Conservation (phyloP, 1,284 basidiomycete genomes). For the Malassezia dermatis region DNA sequence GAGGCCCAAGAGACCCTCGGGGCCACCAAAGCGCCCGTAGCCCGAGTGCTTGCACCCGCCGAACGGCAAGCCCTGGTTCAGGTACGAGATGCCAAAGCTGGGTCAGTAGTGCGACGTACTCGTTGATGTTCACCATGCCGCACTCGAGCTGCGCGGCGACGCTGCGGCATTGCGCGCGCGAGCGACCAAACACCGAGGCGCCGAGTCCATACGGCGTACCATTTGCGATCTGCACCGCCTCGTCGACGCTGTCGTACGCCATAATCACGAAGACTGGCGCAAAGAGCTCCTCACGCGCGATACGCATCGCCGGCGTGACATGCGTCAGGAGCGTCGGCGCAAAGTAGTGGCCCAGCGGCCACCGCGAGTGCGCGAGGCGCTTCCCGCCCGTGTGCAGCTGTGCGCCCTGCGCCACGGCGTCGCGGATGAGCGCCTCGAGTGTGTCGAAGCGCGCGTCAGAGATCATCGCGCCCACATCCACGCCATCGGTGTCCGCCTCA, state of each 20-base stretch:
- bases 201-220: constrained; percentile 80
- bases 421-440: constrained; percentile 61
- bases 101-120: constrained; percentile 5
- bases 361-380: constrained; percentile 59
- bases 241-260: constrained; percentile 55
- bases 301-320: constrained; percentile 54
- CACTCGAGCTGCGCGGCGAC: constrained; percentile 72
- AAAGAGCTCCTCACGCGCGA: constrained; percentile 41
- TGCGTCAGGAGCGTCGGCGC: constrained; percentile 73
- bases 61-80: constrained; percentile 84
- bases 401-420: constrained; percentile 66
- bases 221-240: constrained; percentile 81
- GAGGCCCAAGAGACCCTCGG: constrained; percentile 76
- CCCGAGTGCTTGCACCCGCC: constrained; percentile 64
- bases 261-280: constrained; percentile 42
- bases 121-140: constrained; percentile 90
- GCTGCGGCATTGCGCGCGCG: constrained; percentile 62
- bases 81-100: constrained; percentile 72
- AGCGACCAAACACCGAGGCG: constrained; percentile 82
- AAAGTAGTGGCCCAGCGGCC: constrained; percentile 64
- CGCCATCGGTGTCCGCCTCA: constrained; percentile 1
- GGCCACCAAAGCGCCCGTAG: constrained; percentile 53
- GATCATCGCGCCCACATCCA: constrained; percentile 73
- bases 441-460: constrained; percentile 58
- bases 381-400: constrained; percentile 60